Base-by-base conservation (phyloP, 257 asterid genomes). In the Petunia axillaris region DNA sequence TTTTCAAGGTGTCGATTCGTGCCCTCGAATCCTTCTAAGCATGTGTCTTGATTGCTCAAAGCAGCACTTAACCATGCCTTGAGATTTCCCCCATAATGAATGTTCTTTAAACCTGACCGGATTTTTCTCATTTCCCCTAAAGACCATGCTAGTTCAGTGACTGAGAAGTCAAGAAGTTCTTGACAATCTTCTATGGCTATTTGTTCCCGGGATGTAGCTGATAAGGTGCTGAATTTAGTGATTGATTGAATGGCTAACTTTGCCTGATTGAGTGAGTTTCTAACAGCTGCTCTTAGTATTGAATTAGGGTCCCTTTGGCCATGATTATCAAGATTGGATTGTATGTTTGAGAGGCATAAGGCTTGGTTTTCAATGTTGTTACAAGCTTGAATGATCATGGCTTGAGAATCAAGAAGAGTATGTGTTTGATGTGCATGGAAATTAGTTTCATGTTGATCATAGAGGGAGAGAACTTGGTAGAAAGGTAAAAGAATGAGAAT, bases 21-120 rank as follows among this genome's bases (percentile, higher is more conserved):
- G 41, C 99, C 99, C 80, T 92, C 94, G 8, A 95, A 95, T 41
- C 99, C 99, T 82, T 95, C 99, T 1, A 95, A 88, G 83, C 99
- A 95, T 0, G 99, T 95, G 81, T 95, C 98, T 82, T 95, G 99
- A 84, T 95, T 95, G 95, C 99, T 91, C 9, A 95, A 86, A 1
- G 98, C 98, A 3, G 98, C 99, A 80, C 99, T 95, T 1, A 95
- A 86, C 99, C 99, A 95, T 0, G 99, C 97, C 88, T 92, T 95
- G 1, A 95, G 89, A 79, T 92, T 93, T 25, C 96, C 97, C 52
- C 85, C 91, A 1, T 86, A 82, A 63, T 84, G 89, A 5, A 83
- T 80, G 85, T 65, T 81, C 59, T 54, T 76, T 67, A 25, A 79
- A 50, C 97, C 97, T 1, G 91, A 74, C 13, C 89, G 93, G 38